phyloP scores from a whole-genome alignment of 2,329 filamentous ascomycete species.

The Xylaria sp. region DNA sequence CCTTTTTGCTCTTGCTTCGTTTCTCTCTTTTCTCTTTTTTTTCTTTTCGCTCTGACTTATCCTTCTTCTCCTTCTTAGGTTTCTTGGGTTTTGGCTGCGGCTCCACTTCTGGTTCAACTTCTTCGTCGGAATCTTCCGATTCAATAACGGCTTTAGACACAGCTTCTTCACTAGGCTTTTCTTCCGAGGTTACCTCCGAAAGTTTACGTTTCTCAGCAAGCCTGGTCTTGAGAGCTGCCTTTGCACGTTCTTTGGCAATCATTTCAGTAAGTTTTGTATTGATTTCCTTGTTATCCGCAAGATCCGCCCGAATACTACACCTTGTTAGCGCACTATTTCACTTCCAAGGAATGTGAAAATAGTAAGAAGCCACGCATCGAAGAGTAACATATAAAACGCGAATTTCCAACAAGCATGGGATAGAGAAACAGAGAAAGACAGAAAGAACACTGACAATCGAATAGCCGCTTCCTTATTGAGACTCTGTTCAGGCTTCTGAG shows the following conservation, averaged over 20 bases:
- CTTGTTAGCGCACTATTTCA: neutral
- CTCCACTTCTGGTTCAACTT: slow-evolving; percentile 26
- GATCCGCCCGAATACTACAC: slow-evolving; percentile 73
- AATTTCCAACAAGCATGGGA: neutral
- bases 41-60: slow-evolving; percentile 50
- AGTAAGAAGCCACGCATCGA: no score
- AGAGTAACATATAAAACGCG: neutral
- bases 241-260: slow-evolving; percentile 67
- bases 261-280: slow-evolving; percentile 65
- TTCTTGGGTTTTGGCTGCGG: slow-evolving; percentile 54
- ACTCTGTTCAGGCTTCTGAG: slow-evolving; percentile 62
- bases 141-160: slow-evolving; percentile 37
- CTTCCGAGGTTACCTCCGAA: slow-evolving; percentile 39
- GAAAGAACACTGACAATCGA: slow-evolving; percentile 63
- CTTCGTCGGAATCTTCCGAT: slow-evolving; percentile 52
- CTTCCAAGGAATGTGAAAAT: no score
- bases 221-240: slow-evolving; percentile 61
- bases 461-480: slow-evolving; percentile 81
- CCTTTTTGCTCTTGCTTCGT: slow-evolving; percentile 3
- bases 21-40: slow-evolving; percentile 44
- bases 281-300: slow-evolving; percentile 67
- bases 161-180: slow-evolving; percentile 41
- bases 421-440: neutral
- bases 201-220: slow-evolving; percentile 48
- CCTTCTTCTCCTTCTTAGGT: slow-evolving; percentile 54